A percentile compares a stretch with the other conserved stretches of the same genome.
phyloP scores from a whole-genome alignment of 2,329 filamentous ascomycete species.

The Metarhizium sp. region DNA sequence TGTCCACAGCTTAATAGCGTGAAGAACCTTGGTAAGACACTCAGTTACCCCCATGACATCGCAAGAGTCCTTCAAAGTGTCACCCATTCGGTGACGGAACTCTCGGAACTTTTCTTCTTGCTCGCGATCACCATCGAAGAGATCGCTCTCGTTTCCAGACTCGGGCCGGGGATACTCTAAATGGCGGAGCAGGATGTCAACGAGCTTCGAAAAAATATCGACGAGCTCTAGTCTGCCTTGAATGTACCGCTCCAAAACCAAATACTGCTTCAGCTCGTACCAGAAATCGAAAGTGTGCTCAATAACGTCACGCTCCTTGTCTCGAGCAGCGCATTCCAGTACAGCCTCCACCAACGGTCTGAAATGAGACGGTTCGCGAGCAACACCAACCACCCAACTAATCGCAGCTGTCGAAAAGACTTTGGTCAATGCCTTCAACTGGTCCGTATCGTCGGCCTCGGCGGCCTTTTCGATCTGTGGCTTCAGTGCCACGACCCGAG shows the following conservation, averaged over 20 bases:
- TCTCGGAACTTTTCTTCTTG: conserved; percentile 95
- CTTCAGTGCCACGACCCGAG: conserved; percentile 65
- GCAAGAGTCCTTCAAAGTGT: conserved; percentile 93
- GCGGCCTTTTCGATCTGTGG: conserved; percentile 68
- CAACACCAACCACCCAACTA: conserved; percentile 87
- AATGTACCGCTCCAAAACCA: conserved; percentile 83
- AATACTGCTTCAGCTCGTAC: conserved; percentile 96
- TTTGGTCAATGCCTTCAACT: conserved; percentile 79
- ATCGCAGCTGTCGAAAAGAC: conserved; percentile 90
- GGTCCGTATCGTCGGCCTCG: conserved; percentile 73
- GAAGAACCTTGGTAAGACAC: conserved; percentile 81
- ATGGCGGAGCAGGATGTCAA: conserved; percentile 87
- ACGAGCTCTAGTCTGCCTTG: conserved; percentile 67
- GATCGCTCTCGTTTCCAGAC: conserved; percentile 62
- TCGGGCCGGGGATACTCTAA: conserved; percentile 79
- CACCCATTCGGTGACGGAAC: conserved; percentile 94
- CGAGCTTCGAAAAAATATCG: conserved; percentile 78
- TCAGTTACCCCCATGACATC: conserved; percentile 91
- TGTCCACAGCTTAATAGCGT: conserved; percentile 82
- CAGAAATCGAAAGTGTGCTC: conserved; percentile 94
- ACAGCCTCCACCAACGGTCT: conserved; percentile 78
- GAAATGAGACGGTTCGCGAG: conserved; percentile 74
- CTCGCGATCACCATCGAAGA: conserved; percentile 93
- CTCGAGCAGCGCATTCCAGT: conserved; percentile 81
- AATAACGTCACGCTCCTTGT: conserved; percentile 84